phyloP scores from a whole-genome alignment of 306 rosid genomes.

The Abrus precatorius region DNA sequence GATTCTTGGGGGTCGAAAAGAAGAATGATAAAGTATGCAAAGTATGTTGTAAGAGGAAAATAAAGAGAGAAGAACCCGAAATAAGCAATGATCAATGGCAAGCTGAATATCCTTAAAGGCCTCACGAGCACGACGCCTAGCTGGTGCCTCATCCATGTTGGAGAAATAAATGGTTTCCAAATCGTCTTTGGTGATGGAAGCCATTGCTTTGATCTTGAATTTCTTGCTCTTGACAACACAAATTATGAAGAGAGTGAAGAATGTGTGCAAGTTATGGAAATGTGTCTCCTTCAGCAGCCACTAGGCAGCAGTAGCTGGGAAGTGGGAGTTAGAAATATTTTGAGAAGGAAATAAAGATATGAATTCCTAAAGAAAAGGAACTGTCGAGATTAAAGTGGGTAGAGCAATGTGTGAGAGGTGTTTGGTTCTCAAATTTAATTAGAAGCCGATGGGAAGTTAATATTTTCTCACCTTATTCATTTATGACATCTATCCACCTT shows the following conservation, averaged over 20 bases:
- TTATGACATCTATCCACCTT: conserved; percentile 39
- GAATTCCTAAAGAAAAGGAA: conserved; percentile 13
- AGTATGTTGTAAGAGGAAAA: too few relatives aligned
- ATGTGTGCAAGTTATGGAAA: neutral
- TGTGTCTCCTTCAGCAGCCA: conserved; percentile 17
- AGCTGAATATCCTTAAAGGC: conserved; percentile 57
- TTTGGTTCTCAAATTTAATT: conserved; percentile 55
- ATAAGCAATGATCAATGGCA: conserved; percentile 60
- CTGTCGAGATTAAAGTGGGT: neutral
- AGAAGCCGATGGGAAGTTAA: conserved; percentile 42
- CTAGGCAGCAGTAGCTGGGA: neutral
- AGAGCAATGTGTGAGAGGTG: neutral
- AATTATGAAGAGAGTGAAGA: neutral
- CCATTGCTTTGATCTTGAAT: conserved; percentile 28
- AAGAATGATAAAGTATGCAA: too few relatives aligned
- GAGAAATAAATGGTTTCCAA: conserved; percentile 41
- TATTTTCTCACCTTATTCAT: conserved; percentile 48
- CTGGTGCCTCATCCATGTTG: conserved; percentile 59
- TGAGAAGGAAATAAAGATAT: neutral
- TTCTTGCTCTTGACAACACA: too few relatives aligned
- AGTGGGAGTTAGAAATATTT: neutral
- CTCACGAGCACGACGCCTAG: conserved; percentile 59
- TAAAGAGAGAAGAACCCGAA: conserved; percentile 31
- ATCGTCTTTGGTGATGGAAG: conserved; percentile 24
- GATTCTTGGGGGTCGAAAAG: too few relatives aligned